These are phyloP conservation scores for Lipomyces mesembrius DNA, from an alignment of 805 yeast species.

Conservation along the genomic window DNA sequence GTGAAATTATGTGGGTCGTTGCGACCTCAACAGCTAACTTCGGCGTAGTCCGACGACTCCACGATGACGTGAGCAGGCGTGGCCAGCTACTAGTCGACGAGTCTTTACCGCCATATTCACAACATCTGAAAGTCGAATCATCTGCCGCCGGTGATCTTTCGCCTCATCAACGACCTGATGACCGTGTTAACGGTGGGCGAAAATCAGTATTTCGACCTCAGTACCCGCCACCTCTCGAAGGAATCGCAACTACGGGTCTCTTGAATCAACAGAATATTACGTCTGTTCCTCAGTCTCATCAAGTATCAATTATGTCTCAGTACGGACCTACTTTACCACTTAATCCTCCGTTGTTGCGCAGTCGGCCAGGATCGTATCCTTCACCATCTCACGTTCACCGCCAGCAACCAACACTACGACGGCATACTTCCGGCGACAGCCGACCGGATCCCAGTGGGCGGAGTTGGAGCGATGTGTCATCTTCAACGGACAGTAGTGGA, in stretches of 20 bases:
- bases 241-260: neutral
- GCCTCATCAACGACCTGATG: slow-evolving; percentile 19
- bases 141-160: slow-evolving; percentile 15
- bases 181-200: slow-evolving; percentile 6
- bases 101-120: slow-evolving; percentile 2
- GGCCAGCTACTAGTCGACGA: slow-evolving; percentile 18
- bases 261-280: neutral
- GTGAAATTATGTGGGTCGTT: neutral
- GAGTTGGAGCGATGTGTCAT: slow-evolving; percentile 28
- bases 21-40: neutral
- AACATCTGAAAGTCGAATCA: slow-evolving; percentile 11
- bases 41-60: slow-evolving; percentile 16
- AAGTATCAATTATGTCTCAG: neutral
- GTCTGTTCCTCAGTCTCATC: slow-evolving; percentile 5
- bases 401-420: slow-evolving; percentile 14
- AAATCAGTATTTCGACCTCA: neutral
- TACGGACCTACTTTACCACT: slow-evolving; percentile 6
- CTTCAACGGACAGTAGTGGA: slow-evolving; percentile 22
- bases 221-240: slow-evolving; percentile 5
- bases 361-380: slow-evolving; percentile 34
- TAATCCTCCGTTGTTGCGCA: slow-evolving; percentile 23
- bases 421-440: slow-evolving; percentile 32
- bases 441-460: slow-evolving; percentile 6
- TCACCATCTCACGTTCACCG: slow-evolving; percentile 19
- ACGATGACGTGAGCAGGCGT: slow-evolving; percentile 18